A percentile compares a stretch with the other conserved stretches of the same genome.
Evolutionary conservation across 2,329 filamentous ascomycete genomes (phyloP).

Genomic region (Talaromyces sp.): DNA sequence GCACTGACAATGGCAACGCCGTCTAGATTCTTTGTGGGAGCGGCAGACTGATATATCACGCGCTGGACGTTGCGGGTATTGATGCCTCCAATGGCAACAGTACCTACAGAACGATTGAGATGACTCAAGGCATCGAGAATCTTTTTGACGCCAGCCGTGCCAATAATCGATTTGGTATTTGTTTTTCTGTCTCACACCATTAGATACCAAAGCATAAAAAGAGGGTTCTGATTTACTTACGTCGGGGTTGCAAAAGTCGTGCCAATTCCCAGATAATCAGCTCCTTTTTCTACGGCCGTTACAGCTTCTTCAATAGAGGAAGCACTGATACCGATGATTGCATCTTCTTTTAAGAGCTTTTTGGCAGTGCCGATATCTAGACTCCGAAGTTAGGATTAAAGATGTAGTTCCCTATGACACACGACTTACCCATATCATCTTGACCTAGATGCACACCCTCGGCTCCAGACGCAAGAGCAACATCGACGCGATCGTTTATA

Average conservation of each 20-base stretch:
- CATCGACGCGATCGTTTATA: conserved; percentile 90
- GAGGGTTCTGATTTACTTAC: conserved; percentile 42
- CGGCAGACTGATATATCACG: conserved; percentile 66
- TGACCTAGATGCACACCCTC: conserved; percentile 95
- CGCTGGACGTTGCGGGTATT: conserved; percentile 70
- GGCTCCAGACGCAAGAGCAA: conserved; percentile 76
- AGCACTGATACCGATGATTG: conserved; percentile 88
- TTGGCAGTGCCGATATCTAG: conserved; percentile 55
- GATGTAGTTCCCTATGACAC: background rate
- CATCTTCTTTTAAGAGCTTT: conserved; percentile 65
- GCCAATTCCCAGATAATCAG: conserved; percentile 86
- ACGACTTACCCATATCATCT: conserved; percentile 76
- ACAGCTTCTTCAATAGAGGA: conserved; percentile 69
- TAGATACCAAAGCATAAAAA: background rate
- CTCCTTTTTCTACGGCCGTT: conserved; percentile 67
- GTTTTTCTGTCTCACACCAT: conserved; percentile 60
- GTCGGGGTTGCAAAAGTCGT: conserved; percentile 84
- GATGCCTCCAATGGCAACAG: conserved; percentile 84
- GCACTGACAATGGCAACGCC: conserved; percentile 88
- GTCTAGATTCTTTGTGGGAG: conserved; percentile 59
- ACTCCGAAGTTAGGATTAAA: background rate
- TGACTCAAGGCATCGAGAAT: conserved; percentile 60
- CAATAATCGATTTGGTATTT: conserved; percentile 78
- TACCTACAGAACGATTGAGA: conserved; percentile 36
- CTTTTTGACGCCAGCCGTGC: conserved; percentile 63